Conservation (phyloP, 2,329 filamentous ascomycete genomes). For the Monosporascus sp. region DNA sequence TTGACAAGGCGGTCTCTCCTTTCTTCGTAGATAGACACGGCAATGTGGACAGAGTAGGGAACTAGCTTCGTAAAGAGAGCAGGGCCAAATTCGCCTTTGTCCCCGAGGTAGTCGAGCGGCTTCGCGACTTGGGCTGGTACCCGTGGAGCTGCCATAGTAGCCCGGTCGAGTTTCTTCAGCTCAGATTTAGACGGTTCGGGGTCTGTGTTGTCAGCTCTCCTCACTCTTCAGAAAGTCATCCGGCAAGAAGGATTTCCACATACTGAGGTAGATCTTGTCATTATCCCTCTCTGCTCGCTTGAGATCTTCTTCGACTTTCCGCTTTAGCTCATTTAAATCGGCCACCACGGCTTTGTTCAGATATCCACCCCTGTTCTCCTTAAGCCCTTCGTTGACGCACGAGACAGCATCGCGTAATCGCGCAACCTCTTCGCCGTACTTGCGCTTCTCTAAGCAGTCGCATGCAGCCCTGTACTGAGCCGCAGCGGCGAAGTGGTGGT, state of each 20-base stretch:
- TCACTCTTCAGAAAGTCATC: background rate
- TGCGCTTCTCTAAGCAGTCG: conserved; percentile 87
- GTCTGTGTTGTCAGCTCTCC: conserved; percentile 39
- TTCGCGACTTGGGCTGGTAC: conserved; percentile 78
- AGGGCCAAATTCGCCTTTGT: conserved; percentile 73
- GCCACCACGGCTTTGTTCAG: conserved; percentile 76
- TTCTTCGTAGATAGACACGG: conserved; percentile 92
- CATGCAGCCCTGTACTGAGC: conserved; percentile 89
- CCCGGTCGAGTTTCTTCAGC: conserved; percentile 77
- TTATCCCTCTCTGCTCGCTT: conserved; percentile 95
- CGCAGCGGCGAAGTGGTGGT: conserved; percentile 93
- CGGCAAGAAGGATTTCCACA: conserved; percentile 16
- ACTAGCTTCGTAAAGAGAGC: conserved; percentile 88
- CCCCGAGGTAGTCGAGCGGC: conserved; percentile 74
- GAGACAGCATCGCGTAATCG: conserved; percentile 74
- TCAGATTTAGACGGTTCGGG: conserved; percentile 85
- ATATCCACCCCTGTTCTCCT: conserved; percentile 67
- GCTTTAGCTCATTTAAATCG: conserved; percentile 79
- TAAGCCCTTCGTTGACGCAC: conserved; percentile 81
- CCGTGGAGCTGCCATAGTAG: conserved; percentile 78
- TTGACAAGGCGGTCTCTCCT: conserved; percentile 86
- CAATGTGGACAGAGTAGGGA: conserved; percentile 91
- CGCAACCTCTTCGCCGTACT: conserved; percentile 92
- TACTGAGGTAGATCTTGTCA: conserved; percentile 85
- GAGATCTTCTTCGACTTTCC: conserved; percentile 75